phyloP scores from a whole-genome alignment of 805 yeast genomes.

The Nakazawaea laoshanensis region DNA sequence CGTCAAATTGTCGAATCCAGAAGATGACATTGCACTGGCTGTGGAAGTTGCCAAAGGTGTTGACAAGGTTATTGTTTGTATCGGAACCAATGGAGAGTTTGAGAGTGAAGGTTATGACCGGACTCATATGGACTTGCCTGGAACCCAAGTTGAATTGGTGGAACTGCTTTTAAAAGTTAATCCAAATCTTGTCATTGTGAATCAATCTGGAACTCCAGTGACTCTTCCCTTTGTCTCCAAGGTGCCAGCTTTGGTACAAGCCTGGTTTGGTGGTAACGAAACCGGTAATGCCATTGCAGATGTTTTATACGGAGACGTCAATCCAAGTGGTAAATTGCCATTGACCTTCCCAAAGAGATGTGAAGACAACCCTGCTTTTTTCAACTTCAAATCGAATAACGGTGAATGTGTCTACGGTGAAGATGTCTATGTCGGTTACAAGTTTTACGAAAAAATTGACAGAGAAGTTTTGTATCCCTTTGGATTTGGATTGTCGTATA shows the following conservation, averaged over 20 bases:
- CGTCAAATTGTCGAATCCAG: conserved; percentile 18
- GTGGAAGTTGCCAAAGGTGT: conserved; percentile 35
- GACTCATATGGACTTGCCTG: conserved; percentile 36
- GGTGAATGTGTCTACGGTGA: conserved; percentile 50
- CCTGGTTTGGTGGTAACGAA: conserved; percentile 50
- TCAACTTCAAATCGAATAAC: conserved; percentile 37
- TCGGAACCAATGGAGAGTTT: conserved; percentile 43
- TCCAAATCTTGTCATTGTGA: conserved; percentile 36
- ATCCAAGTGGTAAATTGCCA: conserved; percentile 47
- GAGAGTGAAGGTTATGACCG: conserved; percentile 50
- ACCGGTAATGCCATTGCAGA: conserved; percentile 46
- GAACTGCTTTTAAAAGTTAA: conserved; percentile 31
- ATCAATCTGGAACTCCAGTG: conserved; percentile 49
- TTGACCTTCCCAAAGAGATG: conserved; percentile 38
- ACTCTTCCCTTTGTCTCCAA: conserved; percentile 37
- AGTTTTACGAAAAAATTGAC: conserved; percentile 42
- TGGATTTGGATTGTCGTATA: conserved; percentile 50
- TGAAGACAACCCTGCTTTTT: conserved; percentile 42
- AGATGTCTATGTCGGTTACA: conserved; percentile 50
- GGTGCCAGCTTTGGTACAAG: conserved; percentile 32
- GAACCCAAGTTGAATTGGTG: conserved; percentile 32
- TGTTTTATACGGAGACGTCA: conserved; percentile 43
- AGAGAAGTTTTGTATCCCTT: conserved; percentile 42
- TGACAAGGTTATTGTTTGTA: conserved; percentile 38
- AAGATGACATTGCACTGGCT: conserved; percentile 27